Evolutionary conservation across 2,329 filamentous ascomycete genomes (phyloP), one percentile per base, ranked within the genome.

Genomic region (Cladophialophora exuberans): DNA sequence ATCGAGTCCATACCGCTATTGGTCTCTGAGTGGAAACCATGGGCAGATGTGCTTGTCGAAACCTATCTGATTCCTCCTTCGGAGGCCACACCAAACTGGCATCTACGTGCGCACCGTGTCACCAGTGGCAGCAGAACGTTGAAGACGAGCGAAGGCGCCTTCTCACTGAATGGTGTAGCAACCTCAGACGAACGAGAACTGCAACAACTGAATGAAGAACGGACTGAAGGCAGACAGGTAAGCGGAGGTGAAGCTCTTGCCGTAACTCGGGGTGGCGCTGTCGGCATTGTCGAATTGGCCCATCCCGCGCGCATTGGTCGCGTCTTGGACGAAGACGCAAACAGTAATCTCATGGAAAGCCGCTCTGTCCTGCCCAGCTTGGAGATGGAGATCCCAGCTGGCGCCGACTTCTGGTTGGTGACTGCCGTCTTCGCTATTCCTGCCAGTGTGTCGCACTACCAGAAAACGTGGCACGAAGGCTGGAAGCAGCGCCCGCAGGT

Each of bases 291-390:
- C 3, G 79, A 81, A 52, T 56, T 80, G 33, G 65, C 65, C 13
- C 63, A 70, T 4, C 36, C 52, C n/a, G 64, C 65, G 10, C 76
- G 86, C 17, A 72, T 70, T 50, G 88, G 87, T 2, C 84, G 81
- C 66, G 76, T 90, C 22, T 83, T 91, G 43, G 84, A 90, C 54
- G 86, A 87, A 9, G 89, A 92, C 67, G 87, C 88, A 5, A 91
- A 92, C 72, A 88, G 85, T 43, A 92, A 92, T 70, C 72, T 92
- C 28, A 77, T 90, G 2, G 85, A 90, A 72, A 83, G 84, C 55
- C 76, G 88, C 55, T 90, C 86, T 3, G 79, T 87, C 36, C 81
- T 92, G 62, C 89, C 89, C 20, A 85, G 85, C 25, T 70, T 92
- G 65, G 82, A 85, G 66, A 78, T 81, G 59, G 84, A 82, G 22